Conservation (phyloP, 345 rosid genomes). For the Mallotus nudiflorus region DNA sequence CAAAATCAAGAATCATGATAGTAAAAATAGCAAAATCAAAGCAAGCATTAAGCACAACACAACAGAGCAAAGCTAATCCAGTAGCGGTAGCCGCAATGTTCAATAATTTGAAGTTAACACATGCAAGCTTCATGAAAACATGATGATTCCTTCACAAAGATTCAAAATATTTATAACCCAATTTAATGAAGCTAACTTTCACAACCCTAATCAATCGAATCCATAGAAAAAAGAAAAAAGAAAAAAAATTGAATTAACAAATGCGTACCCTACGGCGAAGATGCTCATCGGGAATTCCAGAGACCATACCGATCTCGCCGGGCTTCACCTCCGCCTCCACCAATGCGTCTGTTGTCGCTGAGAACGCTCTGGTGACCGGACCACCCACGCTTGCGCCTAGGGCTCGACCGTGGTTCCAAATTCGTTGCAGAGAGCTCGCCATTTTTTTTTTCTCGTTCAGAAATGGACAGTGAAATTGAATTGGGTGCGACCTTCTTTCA, state of each 20-base stretch:
- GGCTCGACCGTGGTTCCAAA: slow-evolving; percentile 36
- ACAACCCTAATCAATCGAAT: slow-evolving; percentile 3
- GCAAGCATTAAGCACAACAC: neutral
- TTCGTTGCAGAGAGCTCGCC: slow-evolving; percentile 57
- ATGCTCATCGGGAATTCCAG: slow-evolving; percentile 41
- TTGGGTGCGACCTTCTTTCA: neutral
- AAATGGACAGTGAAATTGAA: no score
- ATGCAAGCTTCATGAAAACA: no score
- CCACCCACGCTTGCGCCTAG: slow-evolving; percentile 23
- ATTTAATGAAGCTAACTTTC: no score
- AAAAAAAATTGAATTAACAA: neutral
- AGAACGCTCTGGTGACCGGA: slow-evolving; percentile 22
- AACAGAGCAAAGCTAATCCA: no score
- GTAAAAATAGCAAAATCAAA: no score
- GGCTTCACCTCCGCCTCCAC: slow-evolving; percentile 41
- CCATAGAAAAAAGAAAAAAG: neutral
- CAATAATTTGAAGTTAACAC: no score
- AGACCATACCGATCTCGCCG: slow-evolving; percentile 41
- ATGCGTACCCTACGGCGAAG: slow-evolving; percentile 33
- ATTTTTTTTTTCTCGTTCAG: slow-evolving; percentile 27
- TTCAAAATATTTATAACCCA: no score
- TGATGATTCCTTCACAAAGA: no score
- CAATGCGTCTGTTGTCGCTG: slow-evolving; percentile 33
- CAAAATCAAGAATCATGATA: neutral
- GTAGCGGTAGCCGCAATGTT: no score